Conservation (phyloP, 2,329 filamentous ascomycete genomes). For the Cercospora citrullina region DNA sequence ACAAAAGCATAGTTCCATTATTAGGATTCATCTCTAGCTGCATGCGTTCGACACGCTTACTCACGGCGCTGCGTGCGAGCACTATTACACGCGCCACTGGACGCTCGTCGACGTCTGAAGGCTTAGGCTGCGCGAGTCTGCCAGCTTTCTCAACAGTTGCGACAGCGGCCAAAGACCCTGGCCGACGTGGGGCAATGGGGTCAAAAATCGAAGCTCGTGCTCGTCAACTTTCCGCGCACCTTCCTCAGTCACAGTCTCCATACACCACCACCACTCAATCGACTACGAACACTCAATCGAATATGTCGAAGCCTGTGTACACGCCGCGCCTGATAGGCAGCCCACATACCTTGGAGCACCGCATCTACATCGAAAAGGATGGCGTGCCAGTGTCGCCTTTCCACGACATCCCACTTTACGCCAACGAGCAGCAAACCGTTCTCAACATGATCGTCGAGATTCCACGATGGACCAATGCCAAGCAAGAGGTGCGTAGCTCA, state of each 20-base stretch:
- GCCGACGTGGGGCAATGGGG: too few relatives aligned
- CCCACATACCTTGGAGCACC: conserved; percentile 92
- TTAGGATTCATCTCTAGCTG: conserved; percentile 7
- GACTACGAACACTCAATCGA: too few relatives aligned
- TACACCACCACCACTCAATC: too few relatives aligned
- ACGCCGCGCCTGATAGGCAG: too few relatives aligned
- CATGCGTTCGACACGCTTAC: conserved; percentile 23
- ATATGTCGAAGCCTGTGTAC: too few relatives aligned
- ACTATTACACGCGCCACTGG: too few relatives aligned
- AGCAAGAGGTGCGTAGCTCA: conserved; percentile 79
- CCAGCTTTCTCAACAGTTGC: conserved; percentile 16
- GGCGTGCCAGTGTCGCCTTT: conserved; percentile 90
- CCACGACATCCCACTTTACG: conserved; percentile 97
- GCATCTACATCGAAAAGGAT: conserved; percentile 97
- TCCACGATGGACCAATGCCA: conserved; percentile 98
- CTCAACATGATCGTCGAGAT: conserved; percentile 99
- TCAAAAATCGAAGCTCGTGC: too few relatives aligned
- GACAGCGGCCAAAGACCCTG: conserved; percentile 23
- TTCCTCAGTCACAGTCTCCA: conserved; percentile 29
- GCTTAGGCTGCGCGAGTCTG: conserved; percentile 13
- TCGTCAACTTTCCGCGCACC: conserved; percentile 26
- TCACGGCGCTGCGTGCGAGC: too few relatives aligned
- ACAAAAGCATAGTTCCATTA: conserved; percentile 2
- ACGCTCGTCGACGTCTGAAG: too few relatives aligned
- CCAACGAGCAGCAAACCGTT: conserved; percentile 92